A percentile compares a stretch with the other conserved stretches of the same genome.
These are phyloP conservation scores for Pholiota adiposa DNA, from an alignment of 1,284 basidiomycete genomes.

Conservation along the genomic window DNA sequence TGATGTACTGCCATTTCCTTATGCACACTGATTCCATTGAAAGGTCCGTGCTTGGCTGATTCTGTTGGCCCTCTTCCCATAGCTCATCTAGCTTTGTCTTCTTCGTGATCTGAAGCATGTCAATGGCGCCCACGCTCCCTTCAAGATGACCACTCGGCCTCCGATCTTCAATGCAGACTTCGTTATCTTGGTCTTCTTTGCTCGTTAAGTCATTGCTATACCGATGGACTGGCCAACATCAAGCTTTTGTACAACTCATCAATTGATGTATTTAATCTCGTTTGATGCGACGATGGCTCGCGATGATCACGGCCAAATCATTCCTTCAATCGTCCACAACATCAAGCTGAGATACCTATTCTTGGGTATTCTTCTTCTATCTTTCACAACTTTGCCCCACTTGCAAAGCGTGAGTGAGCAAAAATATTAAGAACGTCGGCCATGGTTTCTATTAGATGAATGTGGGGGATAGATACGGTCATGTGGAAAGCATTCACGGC, in stretches of 20 bases:
- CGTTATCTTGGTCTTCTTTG: too few species aligned
- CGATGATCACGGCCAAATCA: slow-evolving; percentile 6
- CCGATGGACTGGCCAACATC: neutral
- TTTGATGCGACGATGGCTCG: slow-evolving; percentile 4
- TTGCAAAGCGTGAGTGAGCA: slow-evolving; percentile 1
- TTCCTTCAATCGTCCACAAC: neutral
- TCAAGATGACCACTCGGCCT: too few species aligned
- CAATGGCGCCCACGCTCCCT: neutral
- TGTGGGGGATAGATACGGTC: slow-evolving; percentile 7
- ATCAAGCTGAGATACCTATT: slow-evolving; percentile 1
- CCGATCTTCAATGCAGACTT: too few species aligned
- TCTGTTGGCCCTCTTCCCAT: too few species aligned
- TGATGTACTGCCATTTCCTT: too few species aligned
- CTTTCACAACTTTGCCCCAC: neutral
- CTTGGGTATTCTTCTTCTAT: neutral
- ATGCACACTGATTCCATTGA: too few species aligned
- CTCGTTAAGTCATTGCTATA: neutral
- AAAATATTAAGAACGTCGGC: slow-evolving; percentile 5
- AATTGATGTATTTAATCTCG: slow-evolving; percentile 7
- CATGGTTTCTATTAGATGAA: slow-evolving; percentile 13
- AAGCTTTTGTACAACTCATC: slow-evolving; percentile 4
- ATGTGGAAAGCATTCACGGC: slow-evolving; percentile 4
- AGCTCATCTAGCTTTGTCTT: neutral
- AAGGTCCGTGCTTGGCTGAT: too few species aligned
- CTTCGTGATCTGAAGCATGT: too few species aligned